Percentiles rank a stretch among this genome's conserved stretches.
phyloP scores from a whole-genome alignment of 768 basidiomycete species.

The Epithele typhae region DNA sequence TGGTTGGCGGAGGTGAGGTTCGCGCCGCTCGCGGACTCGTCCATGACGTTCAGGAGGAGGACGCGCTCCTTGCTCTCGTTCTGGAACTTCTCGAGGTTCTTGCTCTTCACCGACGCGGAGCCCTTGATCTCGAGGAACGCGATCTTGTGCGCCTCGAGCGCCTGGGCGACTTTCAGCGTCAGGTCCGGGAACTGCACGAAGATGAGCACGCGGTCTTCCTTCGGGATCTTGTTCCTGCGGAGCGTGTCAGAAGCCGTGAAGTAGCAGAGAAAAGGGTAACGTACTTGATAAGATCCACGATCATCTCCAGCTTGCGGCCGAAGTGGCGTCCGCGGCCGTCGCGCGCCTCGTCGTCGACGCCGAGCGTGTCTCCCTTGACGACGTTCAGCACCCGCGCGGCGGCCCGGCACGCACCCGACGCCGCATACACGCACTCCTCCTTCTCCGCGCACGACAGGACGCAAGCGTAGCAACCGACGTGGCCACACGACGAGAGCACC shows the following conservation, averaged over 20 bases:
- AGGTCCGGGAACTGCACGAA: slow-evolving; percentile 97
- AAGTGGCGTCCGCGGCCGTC: slow-evolving; percentile 74
- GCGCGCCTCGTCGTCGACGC: slow-evolving; percentile 71
- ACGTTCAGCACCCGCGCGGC: slow-evolving; percentile 80
- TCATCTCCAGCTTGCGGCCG: slow-evolving; percentile 77
- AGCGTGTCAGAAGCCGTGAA: not conserved
- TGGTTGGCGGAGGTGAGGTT: slow-evolving; percentile 94
- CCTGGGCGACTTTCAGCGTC: slow-evolving; percentile 86
- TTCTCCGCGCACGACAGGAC: slow-evolving; percentile 67
- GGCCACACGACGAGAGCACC: slow-evolving; percentile 89
- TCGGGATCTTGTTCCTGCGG: slow-evolving; percentile 59
- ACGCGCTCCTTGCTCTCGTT: slow-evolving; percentile 73
- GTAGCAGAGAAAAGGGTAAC: slow-evolving; percentile 12
- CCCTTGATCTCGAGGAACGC: slow-evolving; percentile 80
- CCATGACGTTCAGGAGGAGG: slow-evolving; percentile 86
- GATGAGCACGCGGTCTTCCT: slow-evolving; percentile 78
- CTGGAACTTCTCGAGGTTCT: slow-evolving; percentile 84
- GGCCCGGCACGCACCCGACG: slow-evolving; percentile 67
- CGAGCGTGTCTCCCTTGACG: slow-evolving; percentile 73
- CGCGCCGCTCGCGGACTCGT: slow-evolving; percentile 91
- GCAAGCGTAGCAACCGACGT: slow-evolving; percentile 77
- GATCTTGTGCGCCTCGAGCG: slow-evolving; percentile 67
- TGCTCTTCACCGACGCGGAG: slow-evolving; percentile 70
- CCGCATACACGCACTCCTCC: slow-evolving; percentile 78
- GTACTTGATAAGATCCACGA: slow-evolving; percentile 73